Evolutionary conservation across 257 asterid species (phyloP).

Genomic region (Solanum tacnaense): DNA sequence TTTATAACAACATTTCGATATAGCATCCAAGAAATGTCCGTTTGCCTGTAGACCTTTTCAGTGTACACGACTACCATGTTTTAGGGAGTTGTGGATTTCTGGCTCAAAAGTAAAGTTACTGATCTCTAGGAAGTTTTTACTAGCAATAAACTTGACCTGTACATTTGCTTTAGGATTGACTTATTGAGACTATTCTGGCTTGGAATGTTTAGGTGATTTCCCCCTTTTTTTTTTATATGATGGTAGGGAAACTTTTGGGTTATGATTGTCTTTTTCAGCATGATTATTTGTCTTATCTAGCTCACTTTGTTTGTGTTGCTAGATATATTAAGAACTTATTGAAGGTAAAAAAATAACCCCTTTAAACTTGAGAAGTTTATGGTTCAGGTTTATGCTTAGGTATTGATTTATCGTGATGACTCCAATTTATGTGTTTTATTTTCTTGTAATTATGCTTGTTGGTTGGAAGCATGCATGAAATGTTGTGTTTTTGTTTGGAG

Average conservation of each 20-base stretch:
- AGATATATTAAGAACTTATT: neutral
- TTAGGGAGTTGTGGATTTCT: neutral
- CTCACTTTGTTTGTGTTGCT: neutral
- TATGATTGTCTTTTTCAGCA: neutral
- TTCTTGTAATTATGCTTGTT: neutral
- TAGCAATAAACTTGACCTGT: neutral
- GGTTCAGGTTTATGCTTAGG: neutral
- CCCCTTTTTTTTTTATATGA: too few species aligned
- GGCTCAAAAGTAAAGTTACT: neutral
- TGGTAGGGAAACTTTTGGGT: neutral
- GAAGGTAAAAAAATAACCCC: neutral
- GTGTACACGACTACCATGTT: neutral
- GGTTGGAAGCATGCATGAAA: constrained; percentile 1
- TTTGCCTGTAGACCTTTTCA: neutral
- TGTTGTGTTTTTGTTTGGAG: neutral
- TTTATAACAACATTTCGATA: neutral
- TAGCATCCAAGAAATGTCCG: neutral
- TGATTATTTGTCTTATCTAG: neutral
- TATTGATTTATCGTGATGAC: neutral
- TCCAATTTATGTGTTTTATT: neutral
- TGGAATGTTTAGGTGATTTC: neutral
- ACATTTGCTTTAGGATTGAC: neutral
- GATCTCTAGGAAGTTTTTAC: neutral
- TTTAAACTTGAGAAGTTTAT: neutral
- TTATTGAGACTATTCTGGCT: neutral